phyloP scores from a whole-genome alignment of 2,329 filamentous ascomycete genomes.

The Chaetoscypha palmicola region DNA sequence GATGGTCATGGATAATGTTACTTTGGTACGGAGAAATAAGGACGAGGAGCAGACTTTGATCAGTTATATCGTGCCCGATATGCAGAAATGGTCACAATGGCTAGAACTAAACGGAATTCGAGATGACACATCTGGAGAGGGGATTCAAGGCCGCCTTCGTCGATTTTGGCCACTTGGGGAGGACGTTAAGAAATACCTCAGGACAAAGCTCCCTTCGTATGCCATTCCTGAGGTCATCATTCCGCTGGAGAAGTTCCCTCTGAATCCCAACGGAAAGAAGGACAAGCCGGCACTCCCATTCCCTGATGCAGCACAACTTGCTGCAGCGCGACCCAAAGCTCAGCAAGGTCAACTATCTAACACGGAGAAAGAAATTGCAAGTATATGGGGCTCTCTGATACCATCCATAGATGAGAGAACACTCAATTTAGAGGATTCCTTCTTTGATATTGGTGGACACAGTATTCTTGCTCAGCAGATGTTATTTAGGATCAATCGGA shows the following conservation, averaged over 20 bases:
- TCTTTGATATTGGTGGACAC: slow-evolving; percentile 78
- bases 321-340: slow-evolving; percentile 44
- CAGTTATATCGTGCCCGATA: slow-evolving; percentile 83
- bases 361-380: slow-evolving; percentile 61
- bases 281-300: slow-evolving; percentile 75
- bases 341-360: slow-evolving; percentile 39
- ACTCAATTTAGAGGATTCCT: slow-evolving; percentile 54
- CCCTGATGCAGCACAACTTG: slow-evolving; percentile 64
- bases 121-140: slow-evolving; percentile 37
- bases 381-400: slow-evolving; percentile 68
- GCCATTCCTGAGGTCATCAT: slow-evolving; percentile 71
- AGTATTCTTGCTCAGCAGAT: slow-evolving; percentile 76
- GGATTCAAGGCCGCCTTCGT: slow-evolving; percentile 28
- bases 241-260: slow-evolving; percentile 61
- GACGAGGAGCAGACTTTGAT: slow-evolving; percentile 82
- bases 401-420: slow-evolving; percentile 59
- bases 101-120: slow-evolving; percentile 50
- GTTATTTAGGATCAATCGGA: slow-evolving; percentile 60
- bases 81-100: slow-evolving; percentile 65
- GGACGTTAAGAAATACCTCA: slow-evolving; percentile 58
- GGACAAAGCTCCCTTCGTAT: slow-evolving; percentile 64
- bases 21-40: slow-evolving; percentile 74
- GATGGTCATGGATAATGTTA: slow-evolving; percentile 77
- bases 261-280: slow-evolving; percentile 84
- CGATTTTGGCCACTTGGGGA: slow-evolving; percentile 41